phyloP scores from a whole-genome alignment of 306 rosid genomes.

The Trichosanthes cucumerina region DNA sequence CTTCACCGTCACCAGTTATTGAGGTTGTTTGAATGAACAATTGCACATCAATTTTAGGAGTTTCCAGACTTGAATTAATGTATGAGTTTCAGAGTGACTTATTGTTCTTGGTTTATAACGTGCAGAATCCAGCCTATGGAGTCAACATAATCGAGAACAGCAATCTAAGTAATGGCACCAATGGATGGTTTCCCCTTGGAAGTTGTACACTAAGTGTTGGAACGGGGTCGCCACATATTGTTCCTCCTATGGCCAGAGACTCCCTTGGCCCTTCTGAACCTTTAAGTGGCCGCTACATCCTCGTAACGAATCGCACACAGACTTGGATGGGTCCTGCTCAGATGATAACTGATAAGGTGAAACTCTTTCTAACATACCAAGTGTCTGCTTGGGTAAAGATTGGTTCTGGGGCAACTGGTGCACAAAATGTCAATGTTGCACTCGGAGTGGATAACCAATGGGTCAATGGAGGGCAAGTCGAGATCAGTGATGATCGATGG shows the following conservation, averaged over 20 bases:
- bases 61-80: neutral
- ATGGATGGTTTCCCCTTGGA: slow-evolving; percentile 84
- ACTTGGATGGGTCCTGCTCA: slow-evolving; percentile 99
- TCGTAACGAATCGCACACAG: slow-evolving; percentile 72
- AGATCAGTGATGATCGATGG: slow-evolving; percentile 51
- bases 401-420: slow-evolving; percentile 51
- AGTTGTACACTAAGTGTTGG: slow-evolving; percentile 62
- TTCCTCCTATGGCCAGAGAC: slow-evolving; percentile 97
- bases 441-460: slow-evolving; percentile 75
- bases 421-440: slow-evolving; percentile 64
- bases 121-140: slow-evolving; percentile 62
- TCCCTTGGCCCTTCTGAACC: slow-evolving; percentile 72
- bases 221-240: slow-evolving; percentile 66
- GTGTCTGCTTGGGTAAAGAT: slow-evolving; percentile 87
- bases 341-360: slow-evolving; percentile 65
- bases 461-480: slow-evolving; percentile 86
- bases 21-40: slow-evolving; percentile 38
- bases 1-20: slow-evolving; percentile 55
- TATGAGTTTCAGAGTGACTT: neutral
- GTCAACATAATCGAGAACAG: slow-evolving; percentile 71
- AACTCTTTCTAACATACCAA: slow-evolving; percentile 74
- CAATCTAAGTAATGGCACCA: slow-evolving; percentile 52
- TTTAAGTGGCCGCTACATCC: slow-evolving; percentile 57
- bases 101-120: slow-evolving; percentile 3
- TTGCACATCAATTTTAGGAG: neutral